Conservation (phyloP, 78 protist genomes). For the Monosiga brevicollis region DNA sequence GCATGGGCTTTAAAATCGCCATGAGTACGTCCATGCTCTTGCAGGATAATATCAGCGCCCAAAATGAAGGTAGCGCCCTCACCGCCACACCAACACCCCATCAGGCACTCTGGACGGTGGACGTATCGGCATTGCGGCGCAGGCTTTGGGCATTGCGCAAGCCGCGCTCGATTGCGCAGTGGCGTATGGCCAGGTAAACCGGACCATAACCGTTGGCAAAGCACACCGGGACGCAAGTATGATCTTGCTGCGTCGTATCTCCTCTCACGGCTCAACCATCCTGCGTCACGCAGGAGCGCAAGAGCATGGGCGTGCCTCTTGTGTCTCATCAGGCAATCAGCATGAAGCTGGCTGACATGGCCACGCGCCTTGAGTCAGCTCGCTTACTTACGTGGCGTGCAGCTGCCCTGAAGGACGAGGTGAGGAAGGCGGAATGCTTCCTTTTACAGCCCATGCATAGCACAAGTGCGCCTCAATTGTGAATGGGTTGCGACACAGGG, state of each 20-base stretch:
- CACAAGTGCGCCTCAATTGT: no score
- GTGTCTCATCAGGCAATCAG: constrained; percentile 47
- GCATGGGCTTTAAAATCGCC: constrained; percentile 91
- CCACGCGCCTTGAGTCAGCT: constrained; percentile 62
- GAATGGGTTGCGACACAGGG: no score
- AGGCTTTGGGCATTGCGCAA: constrained; percentile 87
- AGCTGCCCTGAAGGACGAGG: constrained; percentile 63
- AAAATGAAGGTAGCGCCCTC: neutral
- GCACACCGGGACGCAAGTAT: no score
- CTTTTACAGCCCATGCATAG: no score
- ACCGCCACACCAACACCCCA: neutral
- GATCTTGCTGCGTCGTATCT: no score
- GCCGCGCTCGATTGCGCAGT: constrained; percentile 85
- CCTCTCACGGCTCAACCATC: no score
- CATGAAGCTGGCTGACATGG: constrained; percentile 72
- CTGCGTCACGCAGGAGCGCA: neutral
- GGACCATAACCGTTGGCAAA: no score
- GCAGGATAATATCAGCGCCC: no score
- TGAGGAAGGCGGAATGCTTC: neutral
- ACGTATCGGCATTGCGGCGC: constrained; percentile 91
- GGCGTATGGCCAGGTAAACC: constrained; percentile 62
- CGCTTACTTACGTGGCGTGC: constrained; percentile 82
- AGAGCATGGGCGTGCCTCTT: constrained; percentile 9
- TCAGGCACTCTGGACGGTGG: constrained; percentile 78
- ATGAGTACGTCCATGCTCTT: constrained; percentile 51